Conservation (phyloP, 2,329 filamentous ascomycete species). For the Scolecobasidium constrictum region DNA sequence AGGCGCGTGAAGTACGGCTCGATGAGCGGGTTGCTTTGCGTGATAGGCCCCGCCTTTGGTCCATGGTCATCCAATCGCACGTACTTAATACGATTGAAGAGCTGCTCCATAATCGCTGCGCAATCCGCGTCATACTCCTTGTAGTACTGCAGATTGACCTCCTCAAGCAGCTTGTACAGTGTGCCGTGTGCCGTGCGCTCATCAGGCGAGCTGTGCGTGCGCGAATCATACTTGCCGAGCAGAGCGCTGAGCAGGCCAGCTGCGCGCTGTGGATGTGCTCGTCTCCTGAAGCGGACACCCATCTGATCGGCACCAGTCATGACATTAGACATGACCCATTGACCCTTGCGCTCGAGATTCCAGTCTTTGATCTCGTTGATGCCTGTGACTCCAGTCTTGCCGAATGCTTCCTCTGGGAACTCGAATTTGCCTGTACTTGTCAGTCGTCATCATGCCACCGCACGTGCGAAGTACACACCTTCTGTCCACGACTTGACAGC, state of each 20-base stretch:
- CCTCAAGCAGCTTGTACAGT: constrained; percentile 56
- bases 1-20: constrained; percentile 93
- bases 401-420: constrained; percentile 43
- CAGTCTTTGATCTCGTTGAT: constrained; percentile 43
- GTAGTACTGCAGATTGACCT: constrained; percentile 81
- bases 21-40: constrained; percentile 66
- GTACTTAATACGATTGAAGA: constrained; percentile 93
- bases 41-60: constrained; percentile 74
- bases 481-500: constrained; percentile 61
- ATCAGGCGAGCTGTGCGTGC: constrained; percentile 37
- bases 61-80: constrained; percentile 85
- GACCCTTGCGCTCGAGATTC: constrained; percentile 47
- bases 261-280: constrained; percentile 56
- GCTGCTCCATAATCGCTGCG: constrained; percentile 73
- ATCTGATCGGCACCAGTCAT: constrained; percentile 62
- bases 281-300: constrained; percentile 67
- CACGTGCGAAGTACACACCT: too few species aligned
- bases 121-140: constrained; percentile 82
- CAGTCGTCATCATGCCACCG: too few species aligned
- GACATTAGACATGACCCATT: constrained; percentile 57
- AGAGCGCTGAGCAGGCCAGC: constrained; percentile 58
- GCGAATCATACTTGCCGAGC: constrained; percentile 56
- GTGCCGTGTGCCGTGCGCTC: constrained; percentile 42
- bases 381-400: constrained; percentile 35
- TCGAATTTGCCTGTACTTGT: too few species aligned